Evolutionary conservation across 2,329 filamentous ascomycete species (phyloP), one percentile per base, ranked within the genome.

Genomic region (Penicillium sp.): DNA sequence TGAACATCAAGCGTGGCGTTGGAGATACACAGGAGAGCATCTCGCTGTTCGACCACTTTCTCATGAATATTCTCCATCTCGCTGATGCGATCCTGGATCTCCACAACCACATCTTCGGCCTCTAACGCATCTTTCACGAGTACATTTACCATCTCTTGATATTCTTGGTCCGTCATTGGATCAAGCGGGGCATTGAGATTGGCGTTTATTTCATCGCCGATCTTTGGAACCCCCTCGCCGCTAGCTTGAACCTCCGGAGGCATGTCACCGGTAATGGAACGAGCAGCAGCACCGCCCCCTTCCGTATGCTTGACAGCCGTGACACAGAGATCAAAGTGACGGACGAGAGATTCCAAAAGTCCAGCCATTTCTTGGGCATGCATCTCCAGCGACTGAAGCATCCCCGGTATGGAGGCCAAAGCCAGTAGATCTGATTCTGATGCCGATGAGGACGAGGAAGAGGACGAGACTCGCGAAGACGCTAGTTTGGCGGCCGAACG

Each of bases 251-350:
- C 53, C 60, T 73, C 55, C 61, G 76, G 62, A 26, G 69, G 69
- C 18, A 75, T 75, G 49, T 85, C 82, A 29, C 81, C 82, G 0
- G 79, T 65, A 28, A 71, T 82, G 47, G 79, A 82, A 34, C 77
- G 75, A 8, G 80, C 77, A 4, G 82, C 83, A 30, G 79, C 82
- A 9, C 80, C 79, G 4, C 82, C 84, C 18, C 84, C 84, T 66
- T 95, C 88, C 2, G 89, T 95, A 34, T 90, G 87, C 42, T 88
- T 85, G 29, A 95, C 82, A 1, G 90, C 90, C 1, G 83, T 90
- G 10, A 94, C 85, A 61, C 90, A 95, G 48, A 94, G 78, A 61
- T 96, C 90, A 59, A 95, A 95, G 65, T 96, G 90, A 16, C 76
- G 78, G 6, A 87, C 88, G 3, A 96, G 70, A 1, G 84, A 87